These are phyloP conservation scores for Maudiozyma serrabonitensis DNA, from an alignment of 805 yeast genomes.

Conservation along the genomic window DNA sequence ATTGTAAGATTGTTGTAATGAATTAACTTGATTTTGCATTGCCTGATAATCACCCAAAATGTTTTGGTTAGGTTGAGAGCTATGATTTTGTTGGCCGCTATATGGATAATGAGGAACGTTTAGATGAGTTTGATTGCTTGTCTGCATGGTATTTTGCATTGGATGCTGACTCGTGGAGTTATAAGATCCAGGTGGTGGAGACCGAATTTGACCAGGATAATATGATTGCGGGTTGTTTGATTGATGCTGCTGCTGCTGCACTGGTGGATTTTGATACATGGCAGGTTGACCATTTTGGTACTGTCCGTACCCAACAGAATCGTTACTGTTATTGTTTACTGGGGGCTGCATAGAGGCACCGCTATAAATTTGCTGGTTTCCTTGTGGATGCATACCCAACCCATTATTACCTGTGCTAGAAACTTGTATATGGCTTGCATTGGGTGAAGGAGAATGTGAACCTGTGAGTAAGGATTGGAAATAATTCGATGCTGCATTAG, in stretches of 20 bases:
- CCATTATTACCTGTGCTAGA: not conserved
- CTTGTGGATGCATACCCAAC: not conserved
- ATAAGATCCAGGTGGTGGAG: constrained; percentile 1
- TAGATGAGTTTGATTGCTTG: constrained; percentile 29
- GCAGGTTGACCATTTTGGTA: not conserved
- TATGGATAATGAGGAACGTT: constrained; percentile 9
- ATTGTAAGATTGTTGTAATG: constrained; percentile 30
- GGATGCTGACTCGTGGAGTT: constrained; percentile 1
- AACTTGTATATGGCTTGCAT: constrained; percentile 11
- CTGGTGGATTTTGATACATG: not conserved
- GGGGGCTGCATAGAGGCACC: not conserved
- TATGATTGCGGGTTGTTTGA: constrained; percentile 2
- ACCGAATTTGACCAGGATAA: constrained; percentile 2
- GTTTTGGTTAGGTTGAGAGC: constrained; percentile 27
- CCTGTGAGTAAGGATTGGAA: constrained; percentile 22
- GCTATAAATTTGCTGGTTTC: not conserved
- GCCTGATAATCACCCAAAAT: constrained; percentile 57
- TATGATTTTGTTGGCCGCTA: not conserved
- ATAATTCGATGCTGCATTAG: constrained; percentile 19
- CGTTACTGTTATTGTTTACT: not conserved
- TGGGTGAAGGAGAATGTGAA: constrained; percentile 21
- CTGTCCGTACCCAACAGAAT: not conserved
- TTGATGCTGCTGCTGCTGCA: not conserved
- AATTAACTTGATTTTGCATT: constrained; percentile 61
- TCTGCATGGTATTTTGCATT: not conserved